These are phyloP conservation scores for Polytolypa hystricis DNA, from an alignment of 2,329 filamentous ascomycete genomes.

Conservation along the genomic window DNA sequence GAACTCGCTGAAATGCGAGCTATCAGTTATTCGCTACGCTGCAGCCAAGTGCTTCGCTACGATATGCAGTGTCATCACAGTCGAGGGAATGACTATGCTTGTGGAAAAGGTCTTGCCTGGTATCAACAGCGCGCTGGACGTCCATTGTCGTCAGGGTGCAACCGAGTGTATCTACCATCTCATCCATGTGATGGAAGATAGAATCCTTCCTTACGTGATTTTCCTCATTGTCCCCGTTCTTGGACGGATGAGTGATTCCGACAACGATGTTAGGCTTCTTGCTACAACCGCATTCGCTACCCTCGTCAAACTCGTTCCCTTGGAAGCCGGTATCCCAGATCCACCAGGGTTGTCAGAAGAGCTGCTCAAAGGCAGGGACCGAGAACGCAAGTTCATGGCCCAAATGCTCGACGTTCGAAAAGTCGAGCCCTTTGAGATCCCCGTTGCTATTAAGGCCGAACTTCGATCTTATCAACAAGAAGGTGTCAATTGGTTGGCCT, in stretches of 20 bases:
- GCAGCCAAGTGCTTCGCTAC: slow-evolving; percentile 96
- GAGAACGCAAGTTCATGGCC: slow-evolving; percentile 90
- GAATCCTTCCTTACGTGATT: slow-evolving; percentile 92
- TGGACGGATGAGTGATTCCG: slow-evolving; percentile 95
- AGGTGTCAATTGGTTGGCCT: slow-evolving; percentile 96
- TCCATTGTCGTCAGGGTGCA: slow-evolving; percentile 81
- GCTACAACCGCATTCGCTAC: slow-evolving; percentile 96
- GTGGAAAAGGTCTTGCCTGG: slow-evolving; percentile 87
- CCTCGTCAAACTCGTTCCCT: slow-evolving; percentile 87
- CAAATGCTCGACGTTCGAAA: slow-evolving; percentile 96
- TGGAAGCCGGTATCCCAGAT: slow-evolving; percentile 95
- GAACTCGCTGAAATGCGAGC: slow-evolving; percentile 72
- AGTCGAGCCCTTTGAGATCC: slow-evolving; percentile 85
- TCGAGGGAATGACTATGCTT: slow-evolving; percentile 89
- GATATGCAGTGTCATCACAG: slow-evolving; percentile 89
- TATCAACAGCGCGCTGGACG: slow-evolving; percentile 80
- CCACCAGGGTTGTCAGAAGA: slow-evolving; percentile 85
- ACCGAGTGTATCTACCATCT: slow-evolving; percentile 94
- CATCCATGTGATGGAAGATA: slow-evolving; percentile 96
- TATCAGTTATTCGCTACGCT: slow-evolving; percentile 91
- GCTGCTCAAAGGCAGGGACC: slow-evolving; percentile 77
- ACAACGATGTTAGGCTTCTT: slow-evolving; percentile 86
- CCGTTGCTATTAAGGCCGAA: slow-evolving; percentile 93
- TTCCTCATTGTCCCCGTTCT: slow-evolving; percentile 96
- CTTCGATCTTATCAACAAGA: slow-evolving; percentile 96